Base-by-base conservation (phyloP, 768 basidiomycete species). In the Boletus eberwhitei region DNA sequence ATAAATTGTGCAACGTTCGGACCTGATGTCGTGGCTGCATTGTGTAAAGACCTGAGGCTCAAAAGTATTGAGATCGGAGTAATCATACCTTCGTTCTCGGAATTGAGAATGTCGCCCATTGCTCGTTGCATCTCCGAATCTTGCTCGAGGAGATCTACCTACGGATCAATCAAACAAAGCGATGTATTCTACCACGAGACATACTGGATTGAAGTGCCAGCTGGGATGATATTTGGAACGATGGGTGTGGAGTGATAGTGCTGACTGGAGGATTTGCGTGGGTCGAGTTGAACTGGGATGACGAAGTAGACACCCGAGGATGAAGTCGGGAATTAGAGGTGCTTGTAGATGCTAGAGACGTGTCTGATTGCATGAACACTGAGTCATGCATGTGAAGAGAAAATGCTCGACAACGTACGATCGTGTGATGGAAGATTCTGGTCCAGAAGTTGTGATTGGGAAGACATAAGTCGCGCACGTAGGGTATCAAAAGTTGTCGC, bases 121-220 rank as follows among this genome's bases (percentile, higher is more conserved):
- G 76, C 81, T 49, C 79, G 77, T 50, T 83, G 84, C 87, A 89
- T 88, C 60, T 85, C 85, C 3, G 86, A 85, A 60, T 89, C 84
- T 52, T 81, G 77, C 21, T 87, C 85, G 52, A 88, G 67, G 16
- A 88, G 73, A 71, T 88, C 86, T 88, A 55, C 42, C 13, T 6
- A 32, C 37, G 31, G 34, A 42, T 60, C 22, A 59, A 55, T 47
- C 24, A 40, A 40, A 48, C 8, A 24, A 57, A 36, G 1, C 8
- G 4, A 21, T 1, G 17, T n/a, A 40, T 45, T 43, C 16, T 32
- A 39, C 32, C 16, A 19, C 14, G 24, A 48, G 48, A 69, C 77
- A 59, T 63, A 86, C 87, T 85, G 9, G 86, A 82, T 60, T 84
- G 79, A 52, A 70, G 78, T 42, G 74, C 64, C 11, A 75, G 34